phyloP scores from a whole-genome alignment of 768 basidiomycete species.

The Collybia sordida region DNA sequence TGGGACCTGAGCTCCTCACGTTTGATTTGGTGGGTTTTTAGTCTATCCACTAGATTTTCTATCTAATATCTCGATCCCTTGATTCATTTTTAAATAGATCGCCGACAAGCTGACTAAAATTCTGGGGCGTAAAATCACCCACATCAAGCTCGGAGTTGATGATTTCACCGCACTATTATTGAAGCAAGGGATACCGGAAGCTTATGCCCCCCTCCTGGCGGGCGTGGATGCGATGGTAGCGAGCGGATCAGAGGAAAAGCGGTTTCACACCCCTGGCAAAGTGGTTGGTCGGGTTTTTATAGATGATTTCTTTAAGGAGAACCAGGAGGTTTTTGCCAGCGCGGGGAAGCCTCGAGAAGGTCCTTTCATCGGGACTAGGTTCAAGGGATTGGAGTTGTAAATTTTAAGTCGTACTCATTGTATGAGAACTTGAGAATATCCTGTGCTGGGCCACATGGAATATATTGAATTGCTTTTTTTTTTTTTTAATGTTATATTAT shows the following conservation, averaged over 20 bases:
- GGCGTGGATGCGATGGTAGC: constrained; percentile 1
- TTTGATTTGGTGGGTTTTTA: constrained; percentile 22
- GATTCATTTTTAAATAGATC: constrained; percentile 9
- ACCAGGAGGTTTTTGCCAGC: no score
- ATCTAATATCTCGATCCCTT: no score
- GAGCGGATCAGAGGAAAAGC: neutral
- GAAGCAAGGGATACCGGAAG: constrained; percentile 4
- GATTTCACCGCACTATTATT: constrained; percentile 7
- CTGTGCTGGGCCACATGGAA: no score
- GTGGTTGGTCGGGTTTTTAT: neutral
- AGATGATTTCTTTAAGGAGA: no score
- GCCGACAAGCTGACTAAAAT: constrained; percentile 16
- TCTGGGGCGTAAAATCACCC: constrained; percentile 19
- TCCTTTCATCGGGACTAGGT: no score
- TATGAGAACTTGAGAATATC: no score
- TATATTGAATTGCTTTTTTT: no score
- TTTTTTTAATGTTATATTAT: no score
- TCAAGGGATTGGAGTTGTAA: no score
- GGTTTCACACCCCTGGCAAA: constrained; percentile 2
- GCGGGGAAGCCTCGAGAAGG: no score
- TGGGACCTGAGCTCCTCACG: constrained; percentile 25
- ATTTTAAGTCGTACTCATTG: no score
- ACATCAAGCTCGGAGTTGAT: constrained; percentile 11
- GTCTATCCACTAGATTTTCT: neutral
- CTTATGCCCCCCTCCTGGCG: neutral